A percentile compares a stretch with the other conserved stretches of the same genome.
These are phyloP conservation scores for Marsdenia floribunda DNA, from an alignment of 257 asterid genomes.

Conservation along the genomic window DNA sequence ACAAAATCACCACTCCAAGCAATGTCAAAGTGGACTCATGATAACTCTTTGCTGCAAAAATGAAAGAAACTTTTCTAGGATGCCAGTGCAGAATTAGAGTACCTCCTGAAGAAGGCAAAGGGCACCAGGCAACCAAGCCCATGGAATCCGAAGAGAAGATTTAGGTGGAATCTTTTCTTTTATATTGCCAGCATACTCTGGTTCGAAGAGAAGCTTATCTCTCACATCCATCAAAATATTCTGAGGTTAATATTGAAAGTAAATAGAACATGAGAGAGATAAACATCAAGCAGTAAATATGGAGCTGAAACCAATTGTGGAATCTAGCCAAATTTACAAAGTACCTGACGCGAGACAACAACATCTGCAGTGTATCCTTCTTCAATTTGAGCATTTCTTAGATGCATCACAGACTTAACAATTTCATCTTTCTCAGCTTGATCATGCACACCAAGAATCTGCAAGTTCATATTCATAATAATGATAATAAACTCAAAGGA, in stretches of 20 bases:
- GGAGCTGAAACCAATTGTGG: neutral
- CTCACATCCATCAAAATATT: slow-evolving; percentile 85
- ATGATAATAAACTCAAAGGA: neutral
- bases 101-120: slow-evolving; percentile 98
- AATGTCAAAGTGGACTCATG: slow-evolving; percentile 3
- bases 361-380: slow-evolving; percentile 93
- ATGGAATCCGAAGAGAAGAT: slow-evolving; percentile 74
- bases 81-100: slow-evolving; percentile 19
- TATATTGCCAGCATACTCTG: slow-evolving; percentile 82
- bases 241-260: slow-evolving; percentile 38
- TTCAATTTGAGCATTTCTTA: slow-evolving; percentile 78
- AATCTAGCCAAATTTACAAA: slow-evolving; percentile 5
- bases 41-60: slow-evolving; percentile 1
- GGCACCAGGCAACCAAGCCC: slow-evolving; percentile 97
- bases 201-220: slow-evolving; percentile 96
- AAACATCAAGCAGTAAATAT: neutral
- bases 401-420: slow-evolving; percentile 82
- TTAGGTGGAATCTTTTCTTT: slow-evolving; percentile 82
- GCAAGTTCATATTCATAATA: slow-evolving; percentile 20
- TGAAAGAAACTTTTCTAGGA: slow-evolving; percentile 10
- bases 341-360: slow-evolving; percentile 79
- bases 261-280: slow-evolving; percentile 11
- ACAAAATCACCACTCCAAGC: slow-evolving; percentile 1
- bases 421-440: slow-evolving; percentile 96
- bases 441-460: slow-evolving; percentile 84